Evolutionary conservation across 2,329 filamentous ascomycete species (phyloP), one percentile per base, ranked within the genome.

Genomic region (Cladosporium oxysporum): DNA sequence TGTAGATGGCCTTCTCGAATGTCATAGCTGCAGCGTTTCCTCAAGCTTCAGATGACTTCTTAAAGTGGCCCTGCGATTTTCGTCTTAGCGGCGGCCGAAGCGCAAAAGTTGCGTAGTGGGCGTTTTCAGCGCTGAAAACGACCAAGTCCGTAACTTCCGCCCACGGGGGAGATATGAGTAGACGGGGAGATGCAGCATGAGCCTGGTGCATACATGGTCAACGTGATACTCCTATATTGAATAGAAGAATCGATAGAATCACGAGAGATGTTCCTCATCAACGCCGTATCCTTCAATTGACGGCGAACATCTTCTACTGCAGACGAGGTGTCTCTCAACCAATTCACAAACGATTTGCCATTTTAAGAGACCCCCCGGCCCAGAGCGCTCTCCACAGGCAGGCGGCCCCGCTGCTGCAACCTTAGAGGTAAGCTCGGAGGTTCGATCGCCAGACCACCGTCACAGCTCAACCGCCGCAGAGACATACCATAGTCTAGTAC

Each of bases 401-500:
- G 7, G 8, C 31, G 29, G 50, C 50, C 50, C 50, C 50, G 50
- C 50, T 52, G 29, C 29, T 35, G 33, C 33, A 35, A 35, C 2
- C 33, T 35, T 35, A 35, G 33, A 35, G 33, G 33, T 10, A 35
- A 35, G 33, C 33, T 35, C 33, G 33, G 33, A 35, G 33, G 58
- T 18, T 31, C 37, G 18, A 50, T 47, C 37, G 37, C 37, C 29
- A 21, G 41, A n/a, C 41, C 58, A 47, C 18, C 58, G 37, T 49
- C 58, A 41, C 37, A 60, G 44, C 35, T 35, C 35, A 44, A 29
- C 23, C 58, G 31, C 23, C 58, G 37, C 26, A 31, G 37, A 60
- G 58, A 60, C 58, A 60, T 60, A 60, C 58, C 37, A 47, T 31
- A 26, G 33, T 53, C 55, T 37, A 26, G 31, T 16, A 31, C 58